A percentile compares a stretch with the other conserved stretches of the same genome.
phyloP scores from a whole-genome alignment of 1,284 basidiomycete species.

The Marasmius tenuissimus region DNA sequence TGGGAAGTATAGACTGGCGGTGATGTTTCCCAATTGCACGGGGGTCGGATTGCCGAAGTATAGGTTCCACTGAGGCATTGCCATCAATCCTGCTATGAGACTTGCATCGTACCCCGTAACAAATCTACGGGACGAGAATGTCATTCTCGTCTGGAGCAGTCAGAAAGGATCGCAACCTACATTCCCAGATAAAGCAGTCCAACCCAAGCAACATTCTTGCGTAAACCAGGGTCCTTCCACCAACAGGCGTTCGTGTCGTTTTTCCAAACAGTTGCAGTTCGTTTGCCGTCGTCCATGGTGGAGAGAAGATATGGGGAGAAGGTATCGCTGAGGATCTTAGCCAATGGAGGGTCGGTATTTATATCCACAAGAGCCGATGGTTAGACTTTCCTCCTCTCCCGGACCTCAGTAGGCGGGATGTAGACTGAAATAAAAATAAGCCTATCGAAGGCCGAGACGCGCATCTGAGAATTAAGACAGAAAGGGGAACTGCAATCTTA shows the following conservation, averaged over 20 bases:
- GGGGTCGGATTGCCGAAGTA: conserved; percentile 11
- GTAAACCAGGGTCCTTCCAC: conserved; percentile 13
- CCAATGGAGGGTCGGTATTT: neutral
- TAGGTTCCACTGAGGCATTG: conserved; percentile 10
- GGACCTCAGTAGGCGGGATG: neutral
- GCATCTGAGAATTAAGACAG: neutral
- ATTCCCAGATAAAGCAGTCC: conserved; percentile 10
- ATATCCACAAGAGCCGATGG: no score
- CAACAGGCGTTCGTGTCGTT: conserved; percentile 9
- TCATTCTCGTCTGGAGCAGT: neutral
- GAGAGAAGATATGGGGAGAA: neutral
- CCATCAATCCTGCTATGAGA: conserved; percentile 8
- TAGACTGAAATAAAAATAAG: neutral
- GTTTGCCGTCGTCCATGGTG: neutral
- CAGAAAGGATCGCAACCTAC: conserved; percentile 1
- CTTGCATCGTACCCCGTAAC: conserved; percentile 8
- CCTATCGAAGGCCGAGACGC: neutral
- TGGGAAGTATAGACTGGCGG: conserved; percentile 9
- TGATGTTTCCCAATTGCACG: conserved; percentile 7
- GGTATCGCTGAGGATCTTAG: neutral
- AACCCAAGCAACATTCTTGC: conserved; percentile 10
- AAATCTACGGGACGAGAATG: conserved; percentile 1
- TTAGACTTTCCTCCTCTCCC: no score
- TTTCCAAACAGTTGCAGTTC: conserved; percentile 1
- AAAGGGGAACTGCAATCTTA: neutral